phyloP scores from a whole-genome alignment of 768 basidiomycete genomes.

The Mycena maculata region DNA sequence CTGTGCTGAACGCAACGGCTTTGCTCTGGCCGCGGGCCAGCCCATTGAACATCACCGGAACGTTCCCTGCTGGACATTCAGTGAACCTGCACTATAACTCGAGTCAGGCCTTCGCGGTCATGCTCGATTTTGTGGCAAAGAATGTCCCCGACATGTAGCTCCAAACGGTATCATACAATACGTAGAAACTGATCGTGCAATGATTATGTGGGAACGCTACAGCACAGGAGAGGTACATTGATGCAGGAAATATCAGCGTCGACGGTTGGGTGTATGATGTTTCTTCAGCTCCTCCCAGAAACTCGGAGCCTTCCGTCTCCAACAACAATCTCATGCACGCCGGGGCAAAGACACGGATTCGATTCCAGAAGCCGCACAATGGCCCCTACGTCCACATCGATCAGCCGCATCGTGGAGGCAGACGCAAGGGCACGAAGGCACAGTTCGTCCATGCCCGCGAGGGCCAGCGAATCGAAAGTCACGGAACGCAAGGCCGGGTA shows the following conservation, averaged over 20 bases:
- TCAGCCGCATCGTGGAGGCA: constrained; percentile 1
- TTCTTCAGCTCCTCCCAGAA: background rate
- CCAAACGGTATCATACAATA: too few species aligned
- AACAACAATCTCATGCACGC: background rate
- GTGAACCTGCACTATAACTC: constrained; percentile 22
- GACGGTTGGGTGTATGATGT: too few species aligned
- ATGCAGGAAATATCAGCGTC: too few species aligned
- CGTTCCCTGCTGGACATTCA: constrained; percentile 21
- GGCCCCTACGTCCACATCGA: background rate
- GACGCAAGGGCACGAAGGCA: constrained; percentile 11
- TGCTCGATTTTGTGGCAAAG: constrained; percentile 19
- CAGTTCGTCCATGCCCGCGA: background rate
- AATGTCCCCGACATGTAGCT: too few species aligned
- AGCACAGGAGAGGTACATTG: too few species aligned
- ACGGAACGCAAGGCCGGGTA: constrained; percentile 19
- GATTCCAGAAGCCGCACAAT: constrained; percentile 11
- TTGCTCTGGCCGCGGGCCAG: constrained; percentile 14
- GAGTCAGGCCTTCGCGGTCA: constrained; percentile 11
- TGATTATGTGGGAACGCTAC: too few species aligned
- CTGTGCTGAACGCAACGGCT: constrained; percentile 16
- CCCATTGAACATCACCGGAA: constrained; percentile 15
- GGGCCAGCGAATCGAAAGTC: background rate
- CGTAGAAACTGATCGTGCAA: too few species aligned
- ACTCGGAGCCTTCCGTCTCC: too few species aligned
- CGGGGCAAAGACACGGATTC: background rate